Base-by-base conservation (phyloP, 805 yeast species). In the Aciculoconidium aculeatum region DNA sequence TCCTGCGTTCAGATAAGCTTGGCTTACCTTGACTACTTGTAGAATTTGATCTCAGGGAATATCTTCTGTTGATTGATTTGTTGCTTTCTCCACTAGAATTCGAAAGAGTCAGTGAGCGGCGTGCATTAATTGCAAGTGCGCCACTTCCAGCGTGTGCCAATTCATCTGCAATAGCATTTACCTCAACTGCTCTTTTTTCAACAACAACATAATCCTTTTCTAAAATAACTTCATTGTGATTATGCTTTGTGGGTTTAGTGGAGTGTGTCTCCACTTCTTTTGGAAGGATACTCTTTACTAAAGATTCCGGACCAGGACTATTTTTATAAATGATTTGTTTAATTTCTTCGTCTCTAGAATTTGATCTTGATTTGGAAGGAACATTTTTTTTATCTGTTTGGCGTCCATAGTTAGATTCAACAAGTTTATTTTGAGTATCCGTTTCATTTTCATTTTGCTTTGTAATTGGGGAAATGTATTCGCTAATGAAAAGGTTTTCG, bases 101-200 rank as follows among this genome's bases (percentile, higher is more conserved):
- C 7, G 45, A 38, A 15, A 41, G 42, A 14, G 49, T 44, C 40
- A 53, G 53, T 7, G 63, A 60, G 36, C 54, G 49, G 18, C 59
- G 49, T 6, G 51, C 25, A 23, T 45, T 45, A n/a, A 63, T 65
- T 1, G 72, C 77, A 17, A 69, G 66, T 5, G 69, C 65, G 5
- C 71, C 67, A 33, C 65, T 55, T 2, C 77, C 78, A 3, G 78
- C 78, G 35, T 64, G 61, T 10, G 85, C 88, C 29, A 90, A 61
- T 51, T 88, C 96, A 54, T 90, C 97, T 3, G 98, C 98, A 34
- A 92, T 66, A 2, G 95, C 90, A 60, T 90, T 90, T 6, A 90
- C 94, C 51, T 92, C 97, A 3, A 90, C 96, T 0, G 92, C 85
- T 28, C 94, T 72, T 53, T 90, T 92, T 53, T 90, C 97, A 16